Evolutionary conservation across 805 yeast species (phyloP), one percentile per base, ranked within the genome.

Genomic region (Starmerella etchellsii): DNA sequence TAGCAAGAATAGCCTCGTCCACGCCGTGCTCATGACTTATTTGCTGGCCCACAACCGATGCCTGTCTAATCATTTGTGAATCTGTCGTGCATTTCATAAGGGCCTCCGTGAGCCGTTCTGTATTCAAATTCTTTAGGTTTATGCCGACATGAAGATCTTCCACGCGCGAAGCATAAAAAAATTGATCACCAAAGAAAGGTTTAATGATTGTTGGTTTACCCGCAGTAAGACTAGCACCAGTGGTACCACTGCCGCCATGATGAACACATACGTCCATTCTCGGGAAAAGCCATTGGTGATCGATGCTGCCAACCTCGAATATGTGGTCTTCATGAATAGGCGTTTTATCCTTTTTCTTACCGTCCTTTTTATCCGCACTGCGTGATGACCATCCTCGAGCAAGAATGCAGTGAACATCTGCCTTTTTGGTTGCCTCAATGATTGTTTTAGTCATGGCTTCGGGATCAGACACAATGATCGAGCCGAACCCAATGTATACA

Each of bases 181-280:
- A 87, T 60, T 88, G 97, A 60, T 88, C 97, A 0, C 95, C 97
- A 58, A 88, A 88, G 55, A 88, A 88, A 2, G 97, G 97, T 58
- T 87, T 88, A 52, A 88, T 75, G 26, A 88, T 70, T 0, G 94
- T 84, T 1, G 97, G 96, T 25, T 81, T 59, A 0, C 97, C 97
- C 13, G 81, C 79, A 46, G 87, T 66, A 40, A 88, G 58, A 2
- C 93, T 71, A 0, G 95, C 95, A 7, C 97, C 97, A 0, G 96
- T 88, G 0, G 96, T 83, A 1, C 97, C 97, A 0, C 94, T 79
- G 0, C 97, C 97, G 30, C 97, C 97, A 57, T 88, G 97, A 57
- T 88, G 97, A 3, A 88, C 95, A 0, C 94, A 94, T 0, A 88
- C 95, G 61, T 88, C 95, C 33, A 88, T 66, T 46, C 73, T 75